phyloP scores from a whole-genome alignment of 2,329 filamentous ascomycete genomes.

The Chrysoporthe austroafricana region DNA sequence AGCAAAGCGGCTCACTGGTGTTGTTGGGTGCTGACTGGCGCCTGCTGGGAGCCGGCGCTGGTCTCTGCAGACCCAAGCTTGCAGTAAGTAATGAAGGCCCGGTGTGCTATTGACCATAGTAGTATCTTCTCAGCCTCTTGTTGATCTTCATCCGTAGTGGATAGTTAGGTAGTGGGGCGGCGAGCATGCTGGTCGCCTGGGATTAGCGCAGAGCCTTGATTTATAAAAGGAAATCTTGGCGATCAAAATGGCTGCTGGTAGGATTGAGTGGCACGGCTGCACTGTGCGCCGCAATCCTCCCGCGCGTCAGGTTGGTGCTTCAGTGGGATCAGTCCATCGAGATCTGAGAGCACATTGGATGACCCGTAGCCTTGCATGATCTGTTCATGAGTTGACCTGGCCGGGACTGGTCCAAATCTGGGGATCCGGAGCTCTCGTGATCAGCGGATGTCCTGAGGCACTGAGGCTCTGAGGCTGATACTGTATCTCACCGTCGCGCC shows the following conservation, averaged over 20 bases:
- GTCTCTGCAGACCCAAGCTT: not conserved
- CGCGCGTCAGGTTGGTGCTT: not conserved
- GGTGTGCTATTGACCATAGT: not conserved
- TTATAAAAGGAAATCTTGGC: not conserved
- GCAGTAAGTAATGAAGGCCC: not conserved
- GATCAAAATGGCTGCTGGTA: conserved; percentile 13
- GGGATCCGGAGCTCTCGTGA: conserved; percentile 3
- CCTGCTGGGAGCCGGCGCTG: too few relatives aligned
- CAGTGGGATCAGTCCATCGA: conserved; percentile 8
- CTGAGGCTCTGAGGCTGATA: conserved; percentile 20
- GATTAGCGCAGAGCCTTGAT: conserved; percentile 1
- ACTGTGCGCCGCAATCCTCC: conserved; percentile 1
- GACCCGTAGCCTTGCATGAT: conserved; percentile 14
- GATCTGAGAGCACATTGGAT: conserved; percentile 1
- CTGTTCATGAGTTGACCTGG: not conserved
- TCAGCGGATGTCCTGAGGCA: conserved; percentile 17
- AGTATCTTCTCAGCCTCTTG: not conserved
- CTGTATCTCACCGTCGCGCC: conserved; percentile 15
- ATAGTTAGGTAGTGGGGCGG: not conserved
- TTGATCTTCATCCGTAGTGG: not conserved
- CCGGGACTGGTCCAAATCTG: conserved; percentile 4
- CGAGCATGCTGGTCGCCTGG: not conserved
- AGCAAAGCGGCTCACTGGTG: not conserved
- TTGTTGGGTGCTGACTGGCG: not conserved
- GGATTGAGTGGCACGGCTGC: not conserved